Conservation (phyloP, 352 stramenopile species). For the Thalassiosira delicatula region DNA sequence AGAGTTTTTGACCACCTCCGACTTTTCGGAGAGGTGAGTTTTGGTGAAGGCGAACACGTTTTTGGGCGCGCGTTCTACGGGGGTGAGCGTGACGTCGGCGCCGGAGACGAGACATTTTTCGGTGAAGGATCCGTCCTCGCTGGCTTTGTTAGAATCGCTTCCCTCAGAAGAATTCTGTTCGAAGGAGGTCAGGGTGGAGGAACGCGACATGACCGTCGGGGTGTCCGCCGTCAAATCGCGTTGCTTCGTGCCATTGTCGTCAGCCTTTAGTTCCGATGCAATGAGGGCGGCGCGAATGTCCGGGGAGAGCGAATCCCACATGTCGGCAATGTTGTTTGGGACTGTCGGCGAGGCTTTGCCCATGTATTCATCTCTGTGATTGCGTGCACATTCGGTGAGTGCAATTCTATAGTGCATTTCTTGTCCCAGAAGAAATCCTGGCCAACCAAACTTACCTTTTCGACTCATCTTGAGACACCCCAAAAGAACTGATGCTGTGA, state of each 20-base stretch:
- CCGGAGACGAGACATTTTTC: slow-evolving; percentile 70
- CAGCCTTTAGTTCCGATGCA: slow-evolving; percentile 60
- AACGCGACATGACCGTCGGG: slow-evolving; percentile 32
- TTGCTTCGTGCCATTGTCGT: background rate
- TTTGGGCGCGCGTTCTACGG: slow-evolving; percentile 82
- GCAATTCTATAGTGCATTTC: too few relatives aligned
- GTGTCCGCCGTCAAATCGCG: slow-evolving; percentile 28
- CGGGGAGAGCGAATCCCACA: slow-evolving; percentile 73
- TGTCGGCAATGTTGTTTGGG: slow-evolving; percentile 64
- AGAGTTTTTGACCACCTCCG: slow-evolving; percentile 69
- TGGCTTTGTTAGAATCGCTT: too few relatives aligned
- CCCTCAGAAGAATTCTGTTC: slow-evolving; percentile 69
- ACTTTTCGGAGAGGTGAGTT: slow-evolving; percentile 63
- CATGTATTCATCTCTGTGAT: slow-evolving; percentile 53
- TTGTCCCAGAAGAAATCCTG: too few relatives aligned
- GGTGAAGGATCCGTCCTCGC: too few relatives aligned
- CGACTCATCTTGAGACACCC: too few relatives aligned
- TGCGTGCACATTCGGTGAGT: too few relatives aligned
- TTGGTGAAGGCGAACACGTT: slow-evolving; percentile 87
- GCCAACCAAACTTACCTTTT: too few relatives aligned
- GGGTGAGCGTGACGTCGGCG: slow-evolving; percentile 66
- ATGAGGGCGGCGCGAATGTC: slow-evolving; percentile 70
- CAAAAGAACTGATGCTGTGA: too few relatives aligned
- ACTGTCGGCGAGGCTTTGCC: slow-evolving; percentile 35
- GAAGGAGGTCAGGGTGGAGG: slow-evolving; percentile 17